Evolutionary conservation across 208 protist species (phyloP), one percentile per base, ranked within the genome.

Genomic region (Novymonas esmeraldas): DNA sequence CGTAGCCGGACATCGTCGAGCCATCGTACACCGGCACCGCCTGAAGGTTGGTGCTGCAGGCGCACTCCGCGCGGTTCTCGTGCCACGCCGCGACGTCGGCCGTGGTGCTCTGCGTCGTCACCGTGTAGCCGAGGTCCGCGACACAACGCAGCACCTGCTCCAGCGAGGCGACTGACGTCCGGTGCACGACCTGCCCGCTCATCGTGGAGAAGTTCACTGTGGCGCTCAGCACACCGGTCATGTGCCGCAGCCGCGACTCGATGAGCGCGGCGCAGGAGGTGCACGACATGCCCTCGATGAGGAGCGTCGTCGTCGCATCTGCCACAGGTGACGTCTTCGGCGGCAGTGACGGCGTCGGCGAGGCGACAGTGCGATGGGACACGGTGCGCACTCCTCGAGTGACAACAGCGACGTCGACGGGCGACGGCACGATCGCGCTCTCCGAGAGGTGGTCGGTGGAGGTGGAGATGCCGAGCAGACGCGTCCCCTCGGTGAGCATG

Each of bases 271-370:
- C 91, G 64, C 96, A 98, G 20, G 91, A 93, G n/a, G 80, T 77
- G 72, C 96, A 98, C 51, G 94, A 93, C 95, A 98, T 98, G 38
- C 95, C 94, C 50, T 91, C 66, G 59, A 98, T 88, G 20, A 90
- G 26, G 11, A 94, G 64, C 5, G 38, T n/a, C 18, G 70, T 78
- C 54, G 46, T 67, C 14, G 57, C 48, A 4, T 31, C 49, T n/a
- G n/a, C 34, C 10, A 22, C 34, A 10, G 51, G 9, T 0, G 34
- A 6, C 1, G 45, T 22, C 20, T 11, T 24, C 20, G 26, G 22
- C 31, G n/a, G n/a, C n/a, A n/a, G n/a, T n/a, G n/a, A n/a, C n/a
- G n/a, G n/a, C n/a, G n/a, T n/a, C n/a, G n/a, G n/a, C n/a, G n/a
- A n/a, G n/a, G n/a, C n/a, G n/a, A n/a, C n/a, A n/a, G n/a, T n/a